Evolutionary conservation across 192 early-diverging fungal genomes (phyloP), one percentile per base, ranked within the genome.

Genomic region (Obelidium mucronatum): DNA sequence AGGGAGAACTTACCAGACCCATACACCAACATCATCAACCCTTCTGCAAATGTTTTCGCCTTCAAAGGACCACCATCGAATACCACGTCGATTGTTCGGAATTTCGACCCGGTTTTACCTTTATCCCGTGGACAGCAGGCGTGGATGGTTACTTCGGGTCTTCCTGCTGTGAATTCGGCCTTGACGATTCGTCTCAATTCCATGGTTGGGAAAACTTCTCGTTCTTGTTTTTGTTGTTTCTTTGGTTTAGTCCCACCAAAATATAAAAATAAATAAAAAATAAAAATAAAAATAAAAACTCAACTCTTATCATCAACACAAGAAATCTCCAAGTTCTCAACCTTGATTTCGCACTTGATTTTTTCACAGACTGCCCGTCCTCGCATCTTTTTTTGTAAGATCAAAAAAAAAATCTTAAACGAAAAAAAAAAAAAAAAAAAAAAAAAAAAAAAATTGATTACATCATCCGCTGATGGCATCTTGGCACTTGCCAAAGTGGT

Each of bases 241-340:
- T n/a, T n/a, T n/a, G n/a, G n/a, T n/a, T n/a, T n/a, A n/a, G n/a
- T n/a, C n/a, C n/a, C n/a, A n/a, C n/a, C n/a, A n/a, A n/a, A n/a
- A n/a, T 81, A 54, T 24, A 30, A 67, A 26, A 53, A 3, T 52
- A 44, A 79, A 53, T 3, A 39, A 79, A 51, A 33, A 1, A 26
- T 17, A 6, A 35, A 26, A 37, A 2, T 37, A 22, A 0, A 42
- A 0, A 34, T 28, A 54, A 54, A 34, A 15, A 65, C 42, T 26
- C 30, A 13, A 78, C 85, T 67, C 79, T 87, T 87, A 39, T 87
- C 84, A 30, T 74, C 72, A 30, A 55, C 56, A 55, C 82, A 84
- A 19, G 76, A 5, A 13, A 88, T 66, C 65, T 81, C 75, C 8
- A 61, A 58, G 36, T 84, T 79, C 40, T 76, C 61, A 26, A 86